Evolutionary conservation across 2,329 filamentous ascomycete genomes (phyloP).

Genomic region (Zymoseptoria tritici): DNA sequence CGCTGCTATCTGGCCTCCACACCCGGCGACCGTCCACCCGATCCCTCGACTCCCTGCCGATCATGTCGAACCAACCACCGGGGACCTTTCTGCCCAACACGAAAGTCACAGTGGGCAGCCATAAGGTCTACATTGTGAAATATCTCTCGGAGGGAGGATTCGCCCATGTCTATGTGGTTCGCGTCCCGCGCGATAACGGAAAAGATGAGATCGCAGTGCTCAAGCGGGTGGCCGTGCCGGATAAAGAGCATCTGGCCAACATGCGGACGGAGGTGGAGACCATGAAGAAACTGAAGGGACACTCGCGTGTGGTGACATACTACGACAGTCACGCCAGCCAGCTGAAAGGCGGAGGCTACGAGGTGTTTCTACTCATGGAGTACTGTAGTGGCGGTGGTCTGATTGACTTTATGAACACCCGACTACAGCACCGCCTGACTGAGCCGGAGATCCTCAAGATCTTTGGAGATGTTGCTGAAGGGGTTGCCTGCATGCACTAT

Average conservation of each 20-base stretch:
- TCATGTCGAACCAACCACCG: constrained; percentile 27
- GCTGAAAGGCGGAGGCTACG: constrained; percentile 84
- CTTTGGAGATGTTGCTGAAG: constrained; percentile 91
- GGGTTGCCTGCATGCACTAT: constrained; percentile 98
- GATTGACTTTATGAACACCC: constrained; percentile 99
- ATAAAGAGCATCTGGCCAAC: constrained; percentile 86
- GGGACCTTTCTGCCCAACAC: constrained; percentile 91
- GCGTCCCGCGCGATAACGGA: constrained; percentile 67
- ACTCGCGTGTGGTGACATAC: constrained; percentile 93
- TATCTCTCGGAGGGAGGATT: constrained; percentile 98
- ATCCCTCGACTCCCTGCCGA: background rate
- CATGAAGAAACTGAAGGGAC: constrained; percentile 98
- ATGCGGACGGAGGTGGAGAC: constrained; percentile 99
- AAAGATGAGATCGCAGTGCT: constrained; percentile 76
- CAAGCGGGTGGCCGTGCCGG: constrained; percentile 91
- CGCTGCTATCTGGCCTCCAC: background rate
- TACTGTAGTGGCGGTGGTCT: constrained; percentile 89
- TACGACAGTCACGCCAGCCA: constrained; percentile 97
- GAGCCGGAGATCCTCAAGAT: constrained; percentile 97
- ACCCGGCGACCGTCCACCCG: background rate
- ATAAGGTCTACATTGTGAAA: constrained; percentile 89
- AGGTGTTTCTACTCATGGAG: constrained; percentile 98
- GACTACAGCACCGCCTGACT: constrained; percentile 88
- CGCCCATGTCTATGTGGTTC: constrained; percentile 95
- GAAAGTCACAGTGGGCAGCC: constrained; percentile 90